Evolutionary conservation across 1,284 basidiomycete species (phyloP).

Genomic region (Cutaneotrichosporon sp.): DNA sequence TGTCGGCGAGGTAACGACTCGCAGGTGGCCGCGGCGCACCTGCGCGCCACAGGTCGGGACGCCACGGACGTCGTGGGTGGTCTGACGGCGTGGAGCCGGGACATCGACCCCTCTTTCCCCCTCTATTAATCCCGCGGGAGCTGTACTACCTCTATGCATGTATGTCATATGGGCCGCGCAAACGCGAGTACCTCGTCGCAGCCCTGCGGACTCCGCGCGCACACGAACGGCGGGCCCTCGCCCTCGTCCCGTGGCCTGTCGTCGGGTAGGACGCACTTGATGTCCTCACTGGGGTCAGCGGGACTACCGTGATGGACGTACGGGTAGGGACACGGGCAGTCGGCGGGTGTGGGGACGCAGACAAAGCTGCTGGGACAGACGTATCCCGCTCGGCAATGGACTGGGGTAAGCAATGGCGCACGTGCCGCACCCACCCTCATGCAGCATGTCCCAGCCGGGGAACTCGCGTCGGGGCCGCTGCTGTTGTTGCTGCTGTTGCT

Average conservation of each 20-base stretch:
- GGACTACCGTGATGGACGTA: conserved; percentile 16
- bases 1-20: conserved; percentile 93
- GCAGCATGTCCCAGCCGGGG: conserved; percentile 38
- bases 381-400: conserved; percentile 43
- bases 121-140: conserved; percentile 69
- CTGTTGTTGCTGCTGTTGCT: conserved; percentile 22
- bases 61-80: conserved; percentile 72
- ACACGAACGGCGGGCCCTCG: conserved; percentile 45
- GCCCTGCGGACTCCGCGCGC: conserved; percentile 25
- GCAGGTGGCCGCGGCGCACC: conserved; percentile 68
- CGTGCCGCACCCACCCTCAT: conserved; percentile 26
- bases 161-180: conserved; percentile 10
- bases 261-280: conserved; percentile 43
- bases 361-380: conserved; percentile 40
- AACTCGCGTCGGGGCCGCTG: conserved; percentile 25
- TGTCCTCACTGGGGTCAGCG: conserved; percentile 33
- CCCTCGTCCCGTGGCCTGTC: conserved; percentile 38
- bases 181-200: conserved; percentile 32
- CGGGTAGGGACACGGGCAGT: conserved; percentile 47
- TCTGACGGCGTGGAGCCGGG: conserved; percentile 65
- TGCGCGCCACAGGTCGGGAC: conserved; percentile 44
- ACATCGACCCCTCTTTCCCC: conserved; percentile 69
- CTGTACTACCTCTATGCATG: background rate
- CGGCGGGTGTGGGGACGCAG: conserved; percentile 45
- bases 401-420: conserved; percentile 18